Evolutionary conservation across 208 protist genomes (phyloP), one percentile per base, ranked within the genome.

Genomic region (Trichomonas gallinae): DNA sequence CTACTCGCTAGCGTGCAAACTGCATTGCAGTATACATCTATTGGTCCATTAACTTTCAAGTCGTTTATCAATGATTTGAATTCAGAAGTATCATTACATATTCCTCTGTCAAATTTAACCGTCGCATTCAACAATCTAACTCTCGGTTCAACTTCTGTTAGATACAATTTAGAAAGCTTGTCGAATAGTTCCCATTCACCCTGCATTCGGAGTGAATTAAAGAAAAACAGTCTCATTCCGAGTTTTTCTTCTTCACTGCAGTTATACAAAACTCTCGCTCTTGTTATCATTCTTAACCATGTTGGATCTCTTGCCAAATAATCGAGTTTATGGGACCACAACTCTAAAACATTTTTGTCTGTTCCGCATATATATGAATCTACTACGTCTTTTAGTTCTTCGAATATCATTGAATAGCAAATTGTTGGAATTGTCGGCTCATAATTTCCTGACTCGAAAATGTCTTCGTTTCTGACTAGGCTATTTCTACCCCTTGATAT

Each of bases 291-390:
- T 21, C 87, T 17, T 38, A 93, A 36, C 45, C 45, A 44, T 38
- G 87, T 93, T 58, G 87, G n/a, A 93, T 93, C 87, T 51, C 87
- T 48, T 38, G 42, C 21, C n/a, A 93, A 34, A 51, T 93, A 93
- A 51, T 93, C 44, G 13, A 26, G 3, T 93, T 93, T 93, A 38
- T 42, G 9, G 6, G 13, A 38, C 87, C 87, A 93, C 34, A 93
- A n/a, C 11, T 51, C 17, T 17, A 93, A 8, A 51, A 93, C 44
- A 36, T 93, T 44, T 0, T n/a, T 34, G n/a, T 42, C 17, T 34
- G 87, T 23, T 9, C 26, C 45, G 21, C 31, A 15, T 38, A 13
- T 51, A 8, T 31, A 23, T n/a, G 31, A 31, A 51, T 93, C 40
- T 31, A 93, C 51, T 26, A 93, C 15, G 46, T 93, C 87, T 36